These are phyloP conservation scores for Euphorbia celastroides DNA, from an alignment of 441 rosid species.

Conservation along the genomic window DNA sequence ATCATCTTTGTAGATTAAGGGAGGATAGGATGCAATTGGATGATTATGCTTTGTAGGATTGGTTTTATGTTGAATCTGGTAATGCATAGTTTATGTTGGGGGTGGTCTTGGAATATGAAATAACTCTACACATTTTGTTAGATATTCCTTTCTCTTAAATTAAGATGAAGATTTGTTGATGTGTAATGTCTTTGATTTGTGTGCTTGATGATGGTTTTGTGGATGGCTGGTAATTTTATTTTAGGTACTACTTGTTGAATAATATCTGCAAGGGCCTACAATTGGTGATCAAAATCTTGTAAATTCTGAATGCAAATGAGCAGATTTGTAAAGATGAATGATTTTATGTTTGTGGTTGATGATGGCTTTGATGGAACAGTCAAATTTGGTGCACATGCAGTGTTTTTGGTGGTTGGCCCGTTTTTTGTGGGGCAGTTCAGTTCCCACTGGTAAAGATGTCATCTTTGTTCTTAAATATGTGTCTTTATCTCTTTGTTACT, in stretches of 20 bases:
- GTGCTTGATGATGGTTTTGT: too few relatives aligned
- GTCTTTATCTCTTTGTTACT: too few relatives aligned
- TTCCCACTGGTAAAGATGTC: background rate
- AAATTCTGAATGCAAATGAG: too few relatives aligned
- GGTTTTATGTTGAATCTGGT: constrained; percentile 18
- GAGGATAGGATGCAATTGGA: constrained; percentile 29
- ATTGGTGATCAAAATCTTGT: too few relatives aligned
- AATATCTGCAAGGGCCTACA: too few relatives aligned
- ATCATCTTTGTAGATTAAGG: constrained; percentile 28
- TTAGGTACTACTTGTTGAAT: too few relatives aligned
- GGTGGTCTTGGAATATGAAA: constrained; percentile 7
- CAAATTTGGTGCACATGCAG: background rate
- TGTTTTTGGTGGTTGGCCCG: background rate
- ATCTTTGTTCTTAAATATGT: background rate
- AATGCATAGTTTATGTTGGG: constrained; percentile 22
- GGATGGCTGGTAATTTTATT: background rate
- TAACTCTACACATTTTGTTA: constrained; percentile 23
- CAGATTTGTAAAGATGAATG: too few relatives aligned
- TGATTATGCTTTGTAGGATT: constrained; percentile 20
- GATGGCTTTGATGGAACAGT: background rate
- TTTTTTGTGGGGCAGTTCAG: background rate
- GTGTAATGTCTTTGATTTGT: background rate
- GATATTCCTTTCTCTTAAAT: constrained; percentile 18
- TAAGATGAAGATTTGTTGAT: background rate
- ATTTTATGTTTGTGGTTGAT: background rate